Percentiles rank a stretch among this genome's conserved stretches.
phyloP scores from a whole-genome alignment of 495 filamentous ascomycete species.

The Penicillium desertorum region DNA sequence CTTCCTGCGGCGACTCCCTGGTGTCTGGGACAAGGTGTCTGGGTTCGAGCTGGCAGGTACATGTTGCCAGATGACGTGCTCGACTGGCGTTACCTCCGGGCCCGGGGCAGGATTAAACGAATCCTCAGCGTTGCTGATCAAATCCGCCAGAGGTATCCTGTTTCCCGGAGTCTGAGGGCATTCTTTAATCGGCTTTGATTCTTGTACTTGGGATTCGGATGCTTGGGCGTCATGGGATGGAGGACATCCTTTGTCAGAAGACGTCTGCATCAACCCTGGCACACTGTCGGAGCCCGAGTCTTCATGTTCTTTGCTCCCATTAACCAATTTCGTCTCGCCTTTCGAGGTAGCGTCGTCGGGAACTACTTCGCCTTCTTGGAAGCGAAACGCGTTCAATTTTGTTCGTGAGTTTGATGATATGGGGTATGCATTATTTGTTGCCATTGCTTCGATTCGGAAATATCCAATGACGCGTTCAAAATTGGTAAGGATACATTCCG shows the following conservation, averaged over 20 bases:
- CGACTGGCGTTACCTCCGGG: conserved; percentile 61
- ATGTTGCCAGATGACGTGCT: conserved; percentile 72
- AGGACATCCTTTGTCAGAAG: conserved; percentile 26
- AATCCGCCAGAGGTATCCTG: conserved; percentile 71
- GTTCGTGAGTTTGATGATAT: conserved; percentile 56
- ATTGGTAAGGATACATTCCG: conserved; percentile 29
- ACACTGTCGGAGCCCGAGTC: conserved; percentile 45
- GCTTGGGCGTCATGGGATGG: conserved; percentile 7
- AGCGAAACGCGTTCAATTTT: conserved; percentile 61
- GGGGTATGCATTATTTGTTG: conserved; percentile 30
- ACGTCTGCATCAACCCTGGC: conserved; percentile 31
- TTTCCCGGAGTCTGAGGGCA: conserved; percentile 72
- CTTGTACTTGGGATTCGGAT: conserved; percentile 17
- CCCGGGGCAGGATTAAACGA: conserved; percentile 42
- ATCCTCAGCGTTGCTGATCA: conserved; percentile 72
- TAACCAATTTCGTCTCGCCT: conserved; percentile 20
- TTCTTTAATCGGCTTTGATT: conserved; percentile 43
- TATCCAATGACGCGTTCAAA: conserved; percentile 21
- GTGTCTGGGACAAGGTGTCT: conserved; percentile 43
- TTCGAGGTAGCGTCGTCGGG: conserved; percentile 38
- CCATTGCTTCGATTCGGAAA: conserved; percentile 24
- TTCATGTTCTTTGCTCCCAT: conserved; percentile 43
- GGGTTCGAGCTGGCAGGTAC: conserved; percentile 48
- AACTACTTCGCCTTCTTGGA: conserved; percentile 28
- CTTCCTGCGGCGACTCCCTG: conserved; percentile 59